These are phyloP conservation scores for Amanita brunnescens DNA, from an alignment of 768 basidiomycete genomes.

Conservation along the genomic window DNA sequence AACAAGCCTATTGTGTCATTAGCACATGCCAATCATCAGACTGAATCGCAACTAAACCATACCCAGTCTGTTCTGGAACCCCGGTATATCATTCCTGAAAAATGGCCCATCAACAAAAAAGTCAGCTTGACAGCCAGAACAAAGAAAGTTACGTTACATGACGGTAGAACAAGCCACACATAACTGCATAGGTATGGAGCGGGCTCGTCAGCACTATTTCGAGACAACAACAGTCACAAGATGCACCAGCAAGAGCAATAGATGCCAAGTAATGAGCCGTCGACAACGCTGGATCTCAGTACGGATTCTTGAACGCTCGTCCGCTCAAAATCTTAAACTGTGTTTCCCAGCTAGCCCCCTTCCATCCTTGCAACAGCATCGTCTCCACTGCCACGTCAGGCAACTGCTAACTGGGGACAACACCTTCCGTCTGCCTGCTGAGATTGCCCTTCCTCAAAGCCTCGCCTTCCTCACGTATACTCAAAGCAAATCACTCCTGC, in stretches of 20 bases:
- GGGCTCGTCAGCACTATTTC: background rate
- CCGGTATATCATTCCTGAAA: slow-evolving; percentile 82
- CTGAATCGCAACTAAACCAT: background rate
- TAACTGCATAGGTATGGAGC: slow-evolving; percentile 50
- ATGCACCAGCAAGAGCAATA: slow-evolving; percentile 66
- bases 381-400: slow-evolving; percentile 68
- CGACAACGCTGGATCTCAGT: slow-evolving; percentile 88
- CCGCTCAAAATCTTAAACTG: slow-evolving; percentile 95
- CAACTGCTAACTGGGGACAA: slow-evolving; percentile 28
- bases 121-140: background rate
- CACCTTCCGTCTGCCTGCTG: slow-evolving; percentile 17
- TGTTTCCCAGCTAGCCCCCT: slow-evolving; percentile 78
- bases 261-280: slow-evolving; percentile 85
- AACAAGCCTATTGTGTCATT: slow-evolving; percentile 56
- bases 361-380: slow-evolving; percentile 55
- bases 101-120: background rate
- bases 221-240: slow-evolving; percentile 22
- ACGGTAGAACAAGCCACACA: slow-evolving; percentile 92
- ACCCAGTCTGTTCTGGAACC: slow-evolving; percentile 94
- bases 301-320: slow-evolving; percentile 95
- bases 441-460: slow-evolving; percentile 29
- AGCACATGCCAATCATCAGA: too few relatives aligned
- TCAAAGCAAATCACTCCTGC: slow-evolving; percentile 53
- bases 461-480: slow-evolving; percentile 55
- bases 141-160: slow-evolving; percentile 57